Evolutionary conservation across 495 filamentous ascomycete species (phyloP), one percentile per base, ranked within the genome.

Genomic region (Xylaria curta): DNA sequence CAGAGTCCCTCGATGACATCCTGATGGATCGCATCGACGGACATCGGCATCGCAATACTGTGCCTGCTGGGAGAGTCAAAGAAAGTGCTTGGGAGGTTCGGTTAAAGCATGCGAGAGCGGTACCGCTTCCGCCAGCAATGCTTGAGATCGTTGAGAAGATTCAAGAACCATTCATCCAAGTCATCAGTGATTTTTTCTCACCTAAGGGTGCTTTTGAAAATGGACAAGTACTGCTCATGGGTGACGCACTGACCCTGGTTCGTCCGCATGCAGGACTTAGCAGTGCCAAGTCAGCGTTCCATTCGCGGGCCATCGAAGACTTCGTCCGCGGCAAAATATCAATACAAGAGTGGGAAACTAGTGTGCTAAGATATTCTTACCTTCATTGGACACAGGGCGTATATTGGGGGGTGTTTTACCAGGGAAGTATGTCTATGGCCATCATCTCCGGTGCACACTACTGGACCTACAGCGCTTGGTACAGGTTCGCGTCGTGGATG

Each of bases 101-200:
- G 24, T 53, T 65, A n/a, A 59, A 53, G 10, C 15, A 53, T 59
- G 72, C 72, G 7, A 33, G 38, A 53, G n/a, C 3, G 13, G 9
- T 54, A 36, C 46, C 62, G 40, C 62, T 76, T 2, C 51, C 53
- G 6, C 59, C 70, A 5, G 66, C 75, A 6, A 74, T 79, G 26
- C 59, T 68, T 19, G 79, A 81, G 67, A 59, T 81, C 40, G 44
- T 81, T n/a, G 54, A 69, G n/a, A 78, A 77, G 49, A 78, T 71
- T 4, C 36, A 40, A 17, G n/a, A 68, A 5, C 78, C 76, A 3
- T 80, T 81, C 53, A 66, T 79, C 24, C 65, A 72, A 40, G 72
- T 67, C 17, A 75, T 81, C 42, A 66, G 46, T 21, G 78, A 81
- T 31, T 60, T 40, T 28, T 65, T 36, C 2, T 66, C 78, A 19